Base-by-base conservation (phyloP, 2,329 filamentous ascomycete species). In the Phaeomoniella chlamydospora region DNA sequence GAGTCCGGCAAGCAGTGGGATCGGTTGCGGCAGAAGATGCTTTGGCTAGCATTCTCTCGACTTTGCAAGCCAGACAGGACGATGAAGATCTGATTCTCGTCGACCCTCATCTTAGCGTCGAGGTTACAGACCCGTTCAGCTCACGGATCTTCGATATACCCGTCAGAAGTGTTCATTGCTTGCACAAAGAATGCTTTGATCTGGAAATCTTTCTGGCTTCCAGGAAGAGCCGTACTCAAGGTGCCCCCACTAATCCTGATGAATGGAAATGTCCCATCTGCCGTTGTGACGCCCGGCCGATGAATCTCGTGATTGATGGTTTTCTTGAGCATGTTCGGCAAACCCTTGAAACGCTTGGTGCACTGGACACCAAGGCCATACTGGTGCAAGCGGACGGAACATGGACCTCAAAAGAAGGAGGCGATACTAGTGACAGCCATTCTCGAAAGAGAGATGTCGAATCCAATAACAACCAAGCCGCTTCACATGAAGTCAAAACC, bases 261-360 rank as follows among this genome's bases (percentile, higher is more conserved):
- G 72, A 73, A 36, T 94, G 87, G 86, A 79, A 72, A 43, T 98
- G 90, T 48, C 90, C 90, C 0, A 74, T 93, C 18, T 96, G 88
- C 54, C 65, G 67, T 16, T 62, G 60, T 18, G 87, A 94, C 54
- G 85, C 81, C 9, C 71, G 87, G 11, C 90, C 88, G 0, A 62
- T 66, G 15, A 71, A 63, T 41, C 67, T 96, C 1, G 55, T 74
- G 2, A 62, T 88, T 4, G 87, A 96, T 49, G 71, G 71, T 2
- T 94, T 86, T 51, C 62, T 94, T 31, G 50, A 66, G 10, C 57
- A 70, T 0, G 74, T 94, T 0, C 67, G 74, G 11, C 48, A 55
- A 1, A 53, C 67, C 33, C 60, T 92, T 9, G 45, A 52, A 9
- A 56, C 63, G 16, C 59, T 66, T 13, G 57, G 64, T 26, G 50